phyloP scores from a whole-genome alignment of 257 asterid genomes.

The Salvia splendens region DNA sequence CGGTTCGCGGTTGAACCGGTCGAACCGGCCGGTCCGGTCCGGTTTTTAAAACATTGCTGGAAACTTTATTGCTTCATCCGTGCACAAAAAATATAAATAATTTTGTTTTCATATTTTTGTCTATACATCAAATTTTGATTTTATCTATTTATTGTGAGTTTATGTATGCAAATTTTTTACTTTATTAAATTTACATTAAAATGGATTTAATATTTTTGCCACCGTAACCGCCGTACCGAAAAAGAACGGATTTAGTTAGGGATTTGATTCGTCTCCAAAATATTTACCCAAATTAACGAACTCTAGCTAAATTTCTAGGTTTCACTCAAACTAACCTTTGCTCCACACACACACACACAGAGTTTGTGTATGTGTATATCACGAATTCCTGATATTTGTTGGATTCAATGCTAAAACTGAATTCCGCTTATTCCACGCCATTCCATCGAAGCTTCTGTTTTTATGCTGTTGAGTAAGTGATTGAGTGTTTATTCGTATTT shows the following conservation, averaged over 20 bases:
- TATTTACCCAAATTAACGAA: neutral
- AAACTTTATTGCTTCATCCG: too few relatives aligned
- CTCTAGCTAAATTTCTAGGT: slow-evolving; percentile 13
- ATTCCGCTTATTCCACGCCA: slow-evolving; percentile 4
- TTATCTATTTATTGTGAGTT: too few relatives aligned
- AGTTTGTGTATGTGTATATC: neutral
- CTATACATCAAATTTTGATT: too few relatives aligned
- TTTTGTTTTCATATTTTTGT: too few relatives aligned
- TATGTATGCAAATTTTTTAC: too few relatives aligned
- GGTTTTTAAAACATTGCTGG: too few relatives aligned
- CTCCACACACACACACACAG: slow-evolving; percentile 15
- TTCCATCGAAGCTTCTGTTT: neutral
- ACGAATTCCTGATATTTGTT: neutral
- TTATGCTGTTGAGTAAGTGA: slow-evolving; percentile 6
- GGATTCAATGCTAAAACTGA: slow-evolving; percentile 30
- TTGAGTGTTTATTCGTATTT: slow-evolving; percentile 2
- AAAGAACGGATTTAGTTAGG: slow-evolving; percentile 4
- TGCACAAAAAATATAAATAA: too few relatives aligned
- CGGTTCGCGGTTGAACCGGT: too few relatives aligned
- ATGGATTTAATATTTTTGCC: neutral
- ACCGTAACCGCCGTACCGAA: neutral
- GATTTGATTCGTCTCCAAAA: neutral
- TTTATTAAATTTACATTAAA: neutral
- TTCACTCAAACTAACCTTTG: slow-evolving; percentile 20
- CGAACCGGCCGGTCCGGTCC: too few relatives aligned